These are phyloP conservation scores for Oryza glaberrima DNA, from an alignment of 176 grass and related monocot species.

Conservation along the genomic window DNA sequence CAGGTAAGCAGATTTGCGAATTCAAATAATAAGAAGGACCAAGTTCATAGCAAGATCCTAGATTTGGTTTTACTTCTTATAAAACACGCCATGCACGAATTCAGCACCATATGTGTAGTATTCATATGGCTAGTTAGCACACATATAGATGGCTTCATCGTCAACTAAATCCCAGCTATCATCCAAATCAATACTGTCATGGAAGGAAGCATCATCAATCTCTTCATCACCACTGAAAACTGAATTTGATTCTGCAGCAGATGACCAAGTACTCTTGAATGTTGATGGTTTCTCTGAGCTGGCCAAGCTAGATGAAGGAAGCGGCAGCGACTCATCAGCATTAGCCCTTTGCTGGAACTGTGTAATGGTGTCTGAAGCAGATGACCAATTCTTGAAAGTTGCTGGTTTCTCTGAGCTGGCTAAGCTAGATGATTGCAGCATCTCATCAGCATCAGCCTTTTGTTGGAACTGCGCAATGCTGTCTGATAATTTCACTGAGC, in stretches of 20 bases:
- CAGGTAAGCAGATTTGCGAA: too few species aligned
- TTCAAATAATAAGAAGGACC: too few species aligned
- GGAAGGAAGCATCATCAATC: conserved; percentile 5
- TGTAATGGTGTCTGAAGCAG: not conserved
- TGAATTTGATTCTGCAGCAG: not conserved
- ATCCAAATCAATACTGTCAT: conserved; percentile 4
- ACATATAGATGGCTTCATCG: not conserved
- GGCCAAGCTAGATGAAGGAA: conserved; percentile 30
- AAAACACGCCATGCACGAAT: too few species aligned
- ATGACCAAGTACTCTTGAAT: conserved; percentile 32
- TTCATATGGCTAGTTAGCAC: not conserved
- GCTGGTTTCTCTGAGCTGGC: conserved; percentile 25
- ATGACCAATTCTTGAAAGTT: conserved; percentile 23
- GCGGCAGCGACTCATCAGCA: not conserved
- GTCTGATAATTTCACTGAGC: not conserved
- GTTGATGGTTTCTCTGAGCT: conserved; percentile 15
- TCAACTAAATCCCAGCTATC: conserved; percentile 44
- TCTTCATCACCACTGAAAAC: not conserved
- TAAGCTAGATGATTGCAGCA: conserved; percentile 28
- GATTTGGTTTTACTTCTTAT: too few species aligned
- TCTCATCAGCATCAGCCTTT: not conserved
- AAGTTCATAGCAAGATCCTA: too few species aligned
- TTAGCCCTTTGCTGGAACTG: too few species aligned
- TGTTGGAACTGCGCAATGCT: not conserved
- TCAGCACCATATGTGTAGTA: too few species aligned